A percentile compares a stretch with the other conserved stretches of the same genome.
phyloP scores from a whole-genome alignment of 2,329 filamentous ascomycete species.

The Xylaria sp. region DNA sequence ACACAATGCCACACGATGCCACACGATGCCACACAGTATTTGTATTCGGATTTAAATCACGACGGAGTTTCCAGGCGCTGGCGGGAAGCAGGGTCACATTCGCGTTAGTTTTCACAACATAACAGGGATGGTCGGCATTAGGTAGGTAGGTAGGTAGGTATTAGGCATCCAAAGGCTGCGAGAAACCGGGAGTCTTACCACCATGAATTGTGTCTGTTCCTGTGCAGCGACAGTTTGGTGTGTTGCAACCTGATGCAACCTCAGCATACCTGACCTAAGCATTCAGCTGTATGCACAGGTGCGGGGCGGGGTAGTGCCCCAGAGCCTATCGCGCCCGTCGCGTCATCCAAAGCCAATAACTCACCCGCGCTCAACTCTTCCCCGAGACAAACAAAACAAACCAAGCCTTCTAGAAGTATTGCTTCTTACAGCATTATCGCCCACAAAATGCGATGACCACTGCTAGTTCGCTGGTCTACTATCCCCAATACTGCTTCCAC shows the following conservation, averaged over 20 bases:
- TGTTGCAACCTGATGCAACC: too few species aligned
- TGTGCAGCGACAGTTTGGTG: too few species aligned
- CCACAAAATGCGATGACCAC: conserved; percentile 53
- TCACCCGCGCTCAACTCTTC: conserved; percentile 23
- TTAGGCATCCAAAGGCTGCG: not conserved
- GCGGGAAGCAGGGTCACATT: conserved; percentile 9
- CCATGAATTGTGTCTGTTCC: too few species aligned
- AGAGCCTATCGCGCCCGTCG: conserved; percentile 21
- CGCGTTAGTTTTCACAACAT: not conserved
- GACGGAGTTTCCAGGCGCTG: conserved; percentile 8
- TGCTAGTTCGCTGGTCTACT: conserved; percentile 44
- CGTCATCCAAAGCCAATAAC: not conserved
- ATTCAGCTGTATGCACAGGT: too few species aligned
- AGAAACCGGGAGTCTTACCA: too few species aligned
- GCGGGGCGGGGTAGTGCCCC: conserved; percentile 11
- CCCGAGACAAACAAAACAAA: conserved; percentile 19
- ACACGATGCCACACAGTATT: not conserved
- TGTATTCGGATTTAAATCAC: conserved; percentile 11
- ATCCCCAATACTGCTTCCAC: conserved; percentile 68
- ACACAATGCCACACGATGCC: not conserved
- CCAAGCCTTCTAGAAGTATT: conserved; percentile 5
- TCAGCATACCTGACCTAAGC: too few species aligned
- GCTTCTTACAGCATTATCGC: conserved; percentile 23
- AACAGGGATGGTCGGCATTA: conserved; percentile 3
- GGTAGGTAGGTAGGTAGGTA: not conserved